Conservation (phyloP, 148 eudicot genomes). For the Selenicereus undatus region DNA sequence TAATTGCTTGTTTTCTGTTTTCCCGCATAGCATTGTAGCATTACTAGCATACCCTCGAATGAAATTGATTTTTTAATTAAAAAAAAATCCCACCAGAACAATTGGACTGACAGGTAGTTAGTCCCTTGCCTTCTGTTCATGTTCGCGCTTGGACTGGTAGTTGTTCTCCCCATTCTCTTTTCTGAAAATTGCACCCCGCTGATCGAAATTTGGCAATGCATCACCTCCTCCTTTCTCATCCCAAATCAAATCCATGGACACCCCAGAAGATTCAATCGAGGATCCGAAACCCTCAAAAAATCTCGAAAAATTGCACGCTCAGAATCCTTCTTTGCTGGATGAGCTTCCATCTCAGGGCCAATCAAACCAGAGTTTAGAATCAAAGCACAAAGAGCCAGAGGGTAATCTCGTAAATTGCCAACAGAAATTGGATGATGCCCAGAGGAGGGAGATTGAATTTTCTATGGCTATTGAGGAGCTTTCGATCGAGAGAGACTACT, state of each 20-base stretch:
- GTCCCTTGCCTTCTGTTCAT: slow-evolving; percentile 8
- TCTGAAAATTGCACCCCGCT: background rate
- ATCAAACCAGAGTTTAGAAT: slow-evolving; percentile 10
- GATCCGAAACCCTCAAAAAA: slow-evolving; percentile 3
- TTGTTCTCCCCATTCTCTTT: background rate
- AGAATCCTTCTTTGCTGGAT: background rate
- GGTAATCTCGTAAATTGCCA: slow-evolving; percentile 23
- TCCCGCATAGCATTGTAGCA: background rate
- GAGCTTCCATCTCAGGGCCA: too few species aligned
- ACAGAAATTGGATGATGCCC: slow-evolving; percentile 30
- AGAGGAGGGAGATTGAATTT: slow-evolving; percentile 21
- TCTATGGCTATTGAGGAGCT: slow-evolving; percentile 25
- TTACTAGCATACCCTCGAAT: too few species aligned
- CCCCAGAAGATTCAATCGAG: slow-evolving; percentile 9
- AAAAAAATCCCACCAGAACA: too few species aligned
- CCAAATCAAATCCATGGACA: slow-evolving; percentile 23
- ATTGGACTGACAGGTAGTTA: background rate
- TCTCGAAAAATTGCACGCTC: slow-evolving; percentile 18
- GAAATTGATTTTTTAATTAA: too few species aligned
- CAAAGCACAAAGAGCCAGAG: slow-evolving; percentile 25
- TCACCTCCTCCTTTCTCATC: background rate
- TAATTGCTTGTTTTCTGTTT: background rate
- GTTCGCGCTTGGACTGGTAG: slow-evolving; percentile 30
- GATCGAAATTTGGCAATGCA: background rate
- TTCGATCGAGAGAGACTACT: slow-evolving; percentile 28